A percentile compares a stretch with the other conserved stretches of the same genome.
Evolutionary conservation across 1,284 basidiomycete species (phyloP).

Genomic region (Clitocybe nebularis): DNA sequence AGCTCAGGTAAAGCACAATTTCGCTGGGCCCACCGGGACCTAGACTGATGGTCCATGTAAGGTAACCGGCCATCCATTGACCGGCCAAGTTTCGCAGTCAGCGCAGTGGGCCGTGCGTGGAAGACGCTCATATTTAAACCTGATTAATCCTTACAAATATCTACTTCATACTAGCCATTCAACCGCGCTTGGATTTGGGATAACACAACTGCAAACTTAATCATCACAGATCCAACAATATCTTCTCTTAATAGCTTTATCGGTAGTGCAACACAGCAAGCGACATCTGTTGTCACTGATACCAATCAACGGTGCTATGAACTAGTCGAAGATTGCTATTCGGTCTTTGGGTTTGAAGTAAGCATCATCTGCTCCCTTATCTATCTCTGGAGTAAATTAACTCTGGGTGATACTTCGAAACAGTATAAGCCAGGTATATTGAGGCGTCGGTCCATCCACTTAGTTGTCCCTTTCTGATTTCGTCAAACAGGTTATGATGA

Average conservation of each 20-base stretch:
- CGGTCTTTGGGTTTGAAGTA: slow-evolving; percentile 49
- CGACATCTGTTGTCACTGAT: slow-evolving; percentile 46
- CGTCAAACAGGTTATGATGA: slow-evolving; percentile 37
- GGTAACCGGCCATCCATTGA: slow-evolving; percentile 40
- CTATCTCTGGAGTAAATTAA: neutral
- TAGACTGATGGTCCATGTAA: too few species aligned
- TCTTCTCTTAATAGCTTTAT: slow-evolving; percentile 49
- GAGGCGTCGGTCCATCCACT: neutral
- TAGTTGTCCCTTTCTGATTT: neutral
- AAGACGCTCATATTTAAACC: too few species aligned
- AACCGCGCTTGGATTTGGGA: slow-evolving; percentile 46
- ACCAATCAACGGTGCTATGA: slow-evolving; percentile 45
- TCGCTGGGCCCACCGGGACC: too few species aligned
- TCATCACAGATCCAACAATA: slow-evolving; percentile 44
- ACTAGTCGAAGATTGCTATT: slow-evolving; percentile 36
- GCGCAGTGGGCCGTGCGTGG: slow-evolving; percentile 63
- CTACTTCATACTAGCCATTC: slow-evolving; percentile 39
- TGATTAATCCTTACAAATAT: too few species aligned
- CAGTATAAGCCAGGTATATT: slow-evolving; percentile 51
- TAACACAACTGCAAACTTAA: slow-evolving; percentile 40
- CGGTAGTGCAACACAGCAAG: slow-evolving; percentile 59
- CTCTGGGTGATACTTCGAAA: slow-evolving; percentile 1
- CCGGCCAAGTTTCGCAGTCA: slow-evolving; percentile 59
- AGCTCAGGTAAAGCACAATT: slow-evolving; percentile 50
- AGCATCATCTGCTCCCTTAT: slow-evolving; percentile 13